A percentile compares a stretch with the other conserved stretches of the same genome.
Conservation (phyloP, 2,329 filamentous ascomycete species). For the Paecilomyces variotii region DNA sequence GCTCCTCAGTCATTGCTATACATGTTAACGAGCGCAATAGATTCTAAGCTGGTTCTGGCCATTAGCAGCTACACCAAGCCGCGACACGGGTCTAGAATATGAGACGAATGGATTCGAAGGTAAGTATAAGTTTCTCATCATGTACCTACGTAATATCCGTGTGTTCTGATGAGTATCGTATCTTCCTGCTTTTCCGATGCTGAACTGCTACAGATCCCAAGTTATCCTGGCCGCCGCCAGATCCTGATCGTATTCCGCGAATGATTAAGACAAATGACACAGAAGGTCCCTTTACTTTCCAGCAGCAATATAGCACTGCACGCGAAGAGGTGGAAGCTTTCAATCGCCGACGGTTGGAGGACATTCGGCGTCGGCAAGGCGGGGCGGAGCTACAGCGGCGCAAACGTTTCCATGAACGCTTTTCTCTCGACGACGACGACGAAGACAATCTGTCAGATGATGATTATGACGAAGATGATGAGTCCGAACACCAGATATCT, state of each 20-base stretch:
- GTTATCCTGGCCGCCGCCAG: constrained; percentile 41
- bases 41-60: constrained; percentile 55
- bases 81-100: constrained; percentile 42
- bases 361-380: constrained; percentile 38
- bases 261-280: constrained; percentile 11
- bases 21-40: constrained; percentile 13
- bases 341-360: constrained; percentile 44
- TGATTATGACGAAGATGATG: neutral
- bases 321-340: constrained; percentile 46
- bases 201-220: constrained; percentile 21
- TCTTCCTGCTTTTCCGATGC: neutral
- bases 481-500: constrained; percentile 12
- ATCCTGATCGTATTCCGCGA: constrained; percentile 42
- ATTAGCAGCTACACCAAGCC: constrained; percentile 43
- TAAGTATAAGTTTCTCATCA: constrained; percentile 8
- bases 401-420: constrained; percentile 34
- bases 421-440: constrained; percentile 12
- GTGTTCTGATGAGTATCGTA: neutral
- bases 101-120: constrained; percentile 56
- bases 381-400: constrained; percentile 28
- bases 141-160: neutral
- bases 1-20: neutral
- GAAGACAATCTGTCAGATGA: constrained; percentile 13
- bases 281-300: constrained; percentile 17
- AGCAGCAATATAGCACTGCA: constrained; percentile 22